phyloP scores from a whole-genome alignment of 345 rosid species.

The Brassica carinata region DNA sequence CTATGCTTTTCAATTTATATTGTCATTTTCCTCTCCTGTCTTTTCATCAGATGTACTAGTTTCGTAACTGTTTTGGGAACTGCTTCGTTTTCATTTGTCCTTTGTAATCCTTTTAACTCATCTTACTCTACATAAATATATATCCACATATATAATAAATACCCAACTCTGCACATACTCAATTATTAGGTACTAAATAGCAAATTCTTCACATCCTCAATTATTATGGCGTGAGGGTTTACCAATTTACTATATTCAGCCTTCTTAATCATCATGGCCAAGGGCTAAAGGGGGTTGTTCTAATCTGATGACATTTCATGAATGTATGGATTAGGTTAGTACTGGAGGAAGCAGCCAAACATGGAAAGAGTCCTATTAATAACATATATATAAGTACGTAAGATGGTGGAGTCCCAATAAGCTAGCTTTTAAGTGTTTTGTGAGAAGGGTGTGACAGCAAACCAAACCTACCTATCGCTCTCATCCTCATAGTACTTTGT shows the following conservation, averaged over 20 bases:
- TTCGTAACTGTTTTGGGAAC: constrained; percentile 20
- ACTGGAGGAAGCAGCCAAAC: constrained; percentile 24
- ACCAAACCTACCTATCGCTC: constrained; percentile 40
- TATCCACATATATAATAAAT: background rate
- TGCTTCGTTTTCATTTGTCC: constrained; percentile 8
- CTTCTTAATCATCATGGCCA: background rate
- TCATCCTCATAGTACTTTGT: constrained; percentile 37
- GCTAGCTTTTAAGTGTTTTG: constrained; percentile 34
- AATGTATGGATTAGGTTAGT: constrained; percentile 1
- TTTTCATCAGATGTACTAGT: constrained; percentile 18
- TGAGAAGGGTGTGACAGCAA: constrained; percentile 38
- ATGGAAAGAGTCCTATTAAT: constrained; percentile 13
- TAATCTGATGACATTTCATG: background rate
- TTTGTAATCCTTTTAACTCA: background rate
- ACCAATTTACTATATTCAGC: background rate
- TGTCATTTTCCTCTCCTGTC: constrained; percentile 39
- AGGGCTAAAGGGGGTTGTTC: background rate
- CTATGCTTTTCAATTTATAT: background rate
- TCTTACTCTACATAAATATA: background rate
- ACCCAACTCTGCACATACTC: background rate
- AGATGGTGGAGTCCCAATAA: constrained; percentile 41
- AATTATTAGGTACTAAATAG: background rate
- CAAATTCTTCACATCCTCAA: constrained; percentile 5
- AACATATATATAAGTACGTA: background rate
- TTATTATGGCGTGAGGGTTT: background rate